These are phyloP conservation scores for Globisporangium sylvaticum DNA, from an alignment of 352 stramenopile genomes.

Conservation along the genomic window DNA sequence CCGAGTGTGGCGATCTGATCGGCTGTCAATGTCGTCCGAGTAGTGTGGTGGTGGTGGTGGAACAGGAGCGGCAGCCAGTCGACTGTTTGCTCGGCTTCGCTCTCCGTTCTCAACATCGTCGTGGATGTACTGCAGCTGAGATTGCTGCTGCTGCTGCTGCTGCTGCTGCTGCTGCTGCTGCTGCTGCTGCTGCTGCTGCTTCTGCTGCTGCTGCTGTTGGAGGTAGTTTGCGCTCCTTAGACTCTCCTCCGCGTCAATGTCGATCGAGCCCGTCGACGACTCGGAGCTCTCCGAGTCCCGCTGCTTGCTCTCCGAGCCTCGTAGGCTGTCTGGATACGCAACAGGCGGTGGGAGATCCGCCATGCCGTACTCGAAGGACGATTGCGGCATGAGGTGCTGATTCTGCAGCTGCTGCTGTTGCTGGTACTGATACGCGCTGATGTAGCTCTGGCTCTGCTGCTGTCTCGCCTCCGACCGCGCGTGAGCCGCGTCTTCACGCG, in stretches of 20 bases:
- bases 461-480: background rate
- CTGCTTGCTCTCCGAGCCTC: constrained; percentile 16
- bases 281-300: constrained; percentile 52
- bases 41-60: constrained; percentile 11
- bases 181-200: background rate
- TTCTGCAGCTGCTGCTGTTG: constrained; percentile 20
- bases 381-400: constrained; percentile 15
- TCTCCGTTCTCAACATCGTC: background rate
- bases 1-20: background rate
- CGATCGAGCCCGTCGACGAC: constrained; percentile 64
- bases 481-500: constrained; percentile 3
- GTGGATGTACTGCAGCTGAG: background rate
- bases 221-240: constrained; percentile 5
- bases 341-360: background rate
- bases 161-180: background rate
- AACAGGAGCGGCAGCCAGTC: constrained; percentile 16
- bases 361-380: constrained; percentile 23
- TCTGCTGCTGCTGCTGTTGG: background rate
- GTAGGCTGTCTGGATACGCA: constrained; percentile 6
- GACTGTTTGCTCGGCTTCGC: constrained; percentile 13
- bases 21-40: background rate
- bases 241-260: constrained; percentile 50
- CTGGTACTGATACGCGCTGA: constrained; percentile 11
- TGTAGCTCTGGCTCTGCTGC: constrained; percentile 12
- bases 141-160: background rate